These are phyloP conservation scores for Malassezia caprae DNA, from an alignment of 1,284 basidiomycete genomes.

Conservation along the genomic window DNA sequence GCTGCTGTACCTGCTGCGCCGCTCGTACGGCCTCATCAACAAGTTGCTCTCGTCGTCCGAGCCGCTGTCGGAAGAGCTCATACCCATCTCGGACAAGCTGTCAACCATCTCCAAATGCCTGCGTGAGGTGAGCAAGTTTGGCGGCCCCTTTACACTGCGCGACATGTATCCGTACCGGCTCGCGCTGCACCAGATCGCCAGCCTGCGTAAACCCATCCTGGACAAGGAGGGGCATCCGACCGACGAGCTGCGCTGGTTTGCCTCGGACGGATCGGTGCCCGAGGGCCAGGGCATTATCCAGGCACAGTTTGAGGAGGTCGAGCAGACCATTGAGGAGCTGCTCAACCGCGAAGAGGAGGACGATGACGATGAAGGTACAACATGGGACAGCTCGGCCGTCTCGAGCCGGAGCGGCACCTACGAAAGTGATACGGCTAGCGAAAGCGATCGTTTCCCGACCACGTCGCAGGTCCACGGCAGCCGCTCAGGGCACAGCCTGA, in stretches of 20 bases:
- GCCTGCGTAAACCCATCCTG: slow-evolving; percentile 78
- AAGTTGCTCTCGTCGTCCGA: slow-evolving; percentile 89
- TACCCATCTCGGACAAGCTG: slow-evolving; percentile 69
- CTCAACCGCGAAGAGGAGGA: slow-evolving; percentile 45
- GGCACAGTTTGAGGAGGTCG: slow-evolving; percentile 90
- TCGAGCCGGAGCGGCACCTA: slow-evolving; percentile 5
- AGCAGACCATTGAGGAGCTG: slow-evolving; percentile 68
- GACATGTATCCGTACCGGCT: slow-evolving; percentile 97
- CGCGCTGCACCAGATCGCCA: slow-evolving; percentile 89
- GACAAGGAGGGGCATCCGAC: slow-evolving; percentile 54
- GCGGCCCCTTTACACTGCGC: slow-evolving; percentile 84
- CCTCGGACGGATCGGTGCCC: slow-evolving; percentile 66
- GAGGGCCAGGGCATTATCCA: slow-evolving; percentile 95
- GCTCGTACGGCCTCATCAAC: slow-evolving; percentile 95
- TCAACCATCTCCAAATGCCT: slow-evolving; percentile 61
- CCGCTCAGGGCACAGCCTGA: slow-evolving; percentile 4
- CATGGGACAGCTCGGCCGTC: slow-evolving; percentile 5
- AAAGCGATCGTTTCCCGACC: slow-evolving; percentile 6
- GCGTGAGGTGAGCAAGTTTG: slow-evolving; percentile 93
- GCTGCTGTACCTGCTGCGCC: slow-evolving; percentile 75
- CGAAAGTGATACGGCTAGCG: slow-evolving; percentile 11
- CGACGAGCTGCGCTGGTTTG: slow-evolving; percentile 35
- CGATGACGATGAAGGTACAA: slow-evolving; percentile 29
- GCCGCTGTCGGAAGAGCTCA: slow-evolving; percentile 94
- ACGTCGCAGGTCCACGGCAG: slow-evolving; percentile 11